Base-by-base conservation (phyloP, 371 early-diverging fungal species). In the Actinomucor elegans region DNA sequence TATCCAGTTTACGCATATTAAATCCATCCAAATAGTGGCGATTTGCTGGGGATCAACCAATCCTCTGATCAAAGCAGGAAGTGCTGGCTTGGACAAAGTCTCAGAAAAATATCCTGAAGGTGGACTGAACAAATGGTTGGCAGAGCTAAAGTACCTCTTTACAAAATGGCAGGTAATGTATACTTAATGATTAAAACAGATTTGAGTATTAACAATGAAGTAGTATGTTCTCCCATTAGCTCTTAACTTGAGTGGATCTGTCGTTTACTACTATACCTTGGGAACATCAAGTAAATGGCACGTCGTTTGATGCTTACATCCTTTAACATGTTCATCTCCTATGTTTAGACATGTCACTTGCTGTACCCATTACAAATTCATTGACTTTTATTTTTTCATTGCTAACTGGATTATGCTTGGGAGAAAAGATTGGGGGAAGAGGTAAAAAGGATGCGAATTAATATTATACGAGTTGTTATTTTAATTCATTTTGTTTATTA, bases 1-100 rank as follows among this genome's bases (percentile, higher is more conserved):
- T n/a, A n/a, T n/a, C n/a, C n/a, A n/a, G 17, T 33, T 11, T 17
- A 26, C 6, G 10, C 18, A 45, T 7, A 15, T 11, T 33, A 12
- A 17, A 20, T 34, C 1, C 21, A 20, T 41, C 5, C 4, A 12
- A 32, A 46, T 71, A 68, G 93, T 93, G 14, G 93, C 94, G 1
- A 61, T 93, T 8, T 94, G 93, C 63, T 97, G 97, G 97, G 97
- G 97, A 7, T 84, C 89, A 38, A 96, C 97, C 8, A 97, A 97
- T 62, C 96, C 96, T 1, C 89, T 97, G 55, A 93, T 97, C 66
- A 94, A 94, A 69, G 75, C 73, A 11, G 97, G 95, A 8, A 88
- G 87, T 52, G 61, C 66, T 40, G 97, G 94, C 1, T 66, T 97
- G 18, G 93, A 93, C 31, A 48, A 62, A 10, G 80, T 95, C 28